These are phyloP conservation scores for Quercus tomentella DNA, from an alignment of 331 rosid species.

Conservation along the genomic window DNA sequence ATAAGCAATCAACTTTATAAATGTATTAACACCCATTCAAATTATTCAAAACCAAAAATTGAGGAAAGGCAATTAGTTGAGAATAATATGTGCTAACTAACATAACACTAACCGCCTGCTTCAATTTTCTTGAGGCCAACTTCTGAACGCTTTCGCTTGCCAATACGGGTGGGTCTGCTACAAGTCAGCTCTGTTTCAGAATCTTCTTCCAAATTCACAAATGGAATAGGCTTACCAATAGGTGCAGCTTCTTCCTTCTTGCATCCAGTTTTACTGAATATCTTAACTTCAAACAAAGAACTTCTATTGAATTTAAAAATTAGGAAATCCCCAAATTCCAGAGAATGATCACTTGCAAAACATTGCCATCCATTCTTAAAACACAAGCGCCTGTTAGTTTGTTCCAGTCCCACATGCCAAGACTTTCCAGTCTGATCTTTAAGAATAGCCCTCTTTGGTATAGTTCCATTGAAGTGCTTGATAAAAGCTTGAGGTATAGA, in stretches of 20 bases:
- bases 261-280: constrained; percentile 1
- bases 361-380: not conserved
- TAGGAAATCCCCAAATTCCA: constrained; percentile 1
- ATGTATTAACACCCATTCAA: not conserved
- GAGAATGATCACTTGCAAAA: not conserved
- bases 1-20: not conserved
- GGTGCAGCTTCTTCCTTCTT: not conserved
- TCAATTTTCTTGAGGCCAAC: not conserved
- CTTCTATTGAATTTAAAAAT: not conserved
- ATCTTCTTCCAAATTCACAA: not conserved
- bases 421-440: not conserved
- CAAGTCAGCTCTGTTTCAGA: not conserved
- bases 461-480: not conserved
- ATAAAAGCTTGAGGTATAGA: constrained; percentile 1
- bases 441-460: not conserved
- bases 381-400: not conserved
- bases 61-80: not conserved
- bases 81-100: not conserved
- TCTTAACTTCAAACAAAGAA: not conserved
- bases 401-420: not conserved
- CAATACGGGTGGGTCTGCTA: not conserved
- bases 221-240: not conserved
- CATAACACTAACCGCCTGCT: not conserved
- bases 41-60: not conserved
- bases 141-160: not conserved